A percentile compares a stretch with the other conserved stretches of the same genome.
These are phyloP conservation scores for Osmanthus fragrans DNA, from an alignment of 257 asterid genomes.

Conservation along the genomic window DNA sequence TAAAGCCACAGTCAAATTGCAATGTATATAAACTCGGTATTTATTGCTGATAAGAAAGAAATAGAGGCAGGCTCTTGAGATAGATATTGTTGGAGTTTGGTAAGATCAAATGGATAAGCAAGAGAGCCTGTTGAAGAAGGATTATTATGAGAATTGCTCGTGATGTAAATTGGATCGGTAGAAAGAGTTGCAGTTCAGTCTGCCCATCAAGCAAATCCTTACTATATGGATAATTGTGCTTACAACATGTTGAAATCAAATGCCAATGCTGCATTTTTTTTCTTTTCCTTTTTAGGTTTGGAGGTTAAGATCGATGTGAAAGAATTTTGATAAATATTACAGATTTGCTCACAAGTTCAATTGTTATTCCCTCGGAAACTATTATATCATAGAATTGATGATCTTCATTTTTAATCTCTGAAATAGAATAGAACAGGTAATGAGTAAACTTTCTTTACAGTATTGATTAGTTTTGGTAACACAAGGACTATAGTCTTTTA, in stretches of 20 bases:
- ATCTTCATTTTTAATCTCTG: no score
- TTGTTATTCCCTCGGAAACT: not conserved
- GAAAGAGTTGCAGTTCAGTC: slow-evolving; percentile 32
- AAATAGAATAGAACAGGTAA: no score
- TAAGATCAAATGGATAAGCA: slow-evolving; percentile 14
- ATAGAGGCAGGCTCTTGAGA: no score
- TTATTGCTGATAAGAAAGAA: no score
- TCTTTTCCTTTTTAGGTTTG: not conserved
- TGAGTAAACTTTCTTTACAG: no score
- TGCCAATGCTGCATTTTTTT: not conserved
- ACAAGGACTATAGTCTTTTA: not conserved
- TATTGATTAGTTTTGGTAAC: not conserved
- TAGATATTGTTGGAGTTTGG: no score
- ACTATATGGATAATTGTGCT: slow-evolving; percentile 48
- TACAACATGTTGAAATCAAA: slow-evolving; percentile 27
- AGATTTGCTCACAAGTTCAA: no score
- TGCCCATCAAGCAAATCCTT: slow-evolving; percentile 42
- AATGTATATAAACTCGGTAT: no score
- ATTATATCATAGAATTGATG: no score
- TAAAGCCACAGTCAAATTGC: no score
- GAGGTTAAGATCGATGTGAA: not conserved
- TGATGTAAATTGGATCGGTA: slow-evolving; percentile 45
- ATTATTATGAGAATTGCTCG: slow-evolving; percentile 40
- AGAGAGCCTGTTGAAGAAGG: slow-evolving; percentile 22
- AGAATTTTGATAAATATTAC: not conserved